Percentiles rank a stretch among this genome's conserved stretches.
phyloP scores from a whole-genome alignment of 1,284 basidiomycete genomes.

The Microbotryomycetes sp. region DNA sequence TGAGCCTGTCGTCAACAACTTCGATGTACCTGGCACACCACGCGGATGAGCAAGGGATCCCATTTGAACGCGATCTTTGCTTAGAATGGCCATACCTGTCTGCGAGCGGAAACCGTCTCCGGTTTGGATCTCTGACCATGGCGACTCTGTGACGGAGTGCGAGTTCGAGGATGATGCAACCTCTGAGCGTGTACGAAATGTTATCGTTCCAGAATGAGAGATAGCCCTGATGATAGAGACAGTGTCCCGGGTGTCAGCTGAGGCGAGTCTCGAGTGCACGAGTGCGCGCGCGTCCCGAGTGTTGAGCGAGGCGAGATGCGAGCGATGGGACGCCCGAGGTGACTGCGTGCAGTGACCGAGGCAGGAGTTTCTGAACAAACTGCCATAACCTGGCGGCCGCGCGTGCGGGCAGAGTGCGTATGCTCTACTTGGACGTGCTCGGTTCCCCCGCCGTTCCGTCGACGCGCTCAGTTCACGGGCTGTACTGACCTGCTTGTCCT shows the following conservation, averaged over 20 bases:
- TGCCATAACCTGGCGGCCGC: too few species aligned
- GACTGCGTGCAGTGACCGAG: too few species aligned
- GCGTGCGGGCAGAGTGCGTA: too few species aligned
- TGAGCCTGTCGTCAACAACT: constrained; percentile 81
- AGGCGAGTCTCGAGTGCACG: too few species aligned
- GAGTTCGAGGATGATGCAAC: constrained; percentile 90
- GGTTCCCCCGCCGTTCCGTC: too few species aligned
- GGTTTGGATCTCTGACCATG: constrained; percentile 71
- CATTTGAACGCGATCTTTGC: neutral
- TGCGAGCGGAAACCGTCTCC: constrained; percentile 64
- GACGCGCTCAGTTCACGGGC: too few species aligned
- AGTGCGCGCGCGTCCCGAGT: neutral
- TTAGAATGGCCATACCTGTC: constrained; percentile 50
- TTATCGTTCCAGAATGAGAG: constrained; percentile 98
- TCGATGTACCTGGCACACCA: constrained; percentile 55
- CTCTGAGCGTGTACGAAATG: constrained; percentile 89
- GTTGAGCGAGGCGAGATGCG: neutral
- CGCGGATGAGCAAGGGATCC: neutral
- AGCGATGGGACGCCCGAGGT: neutral
- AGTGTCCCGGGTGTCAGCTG: too few species aligned
- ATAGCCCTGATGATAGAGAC: constrained; percentile 56
- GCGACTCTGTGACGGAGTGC: constrained; percentile 83
- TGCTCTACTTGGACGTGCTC: too few species aligned
- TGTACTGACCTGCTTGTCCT: constrained; percentile 33
- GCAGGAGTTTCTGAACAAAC: too few species aligned